A percentile compares a stretch with the other conserved stretches of the same genome.
These are phyloP conservation scores for Nakazawaea holstii DNA, from an alignment of 805 yeast species.

Conservation along the genomic window DNA sequence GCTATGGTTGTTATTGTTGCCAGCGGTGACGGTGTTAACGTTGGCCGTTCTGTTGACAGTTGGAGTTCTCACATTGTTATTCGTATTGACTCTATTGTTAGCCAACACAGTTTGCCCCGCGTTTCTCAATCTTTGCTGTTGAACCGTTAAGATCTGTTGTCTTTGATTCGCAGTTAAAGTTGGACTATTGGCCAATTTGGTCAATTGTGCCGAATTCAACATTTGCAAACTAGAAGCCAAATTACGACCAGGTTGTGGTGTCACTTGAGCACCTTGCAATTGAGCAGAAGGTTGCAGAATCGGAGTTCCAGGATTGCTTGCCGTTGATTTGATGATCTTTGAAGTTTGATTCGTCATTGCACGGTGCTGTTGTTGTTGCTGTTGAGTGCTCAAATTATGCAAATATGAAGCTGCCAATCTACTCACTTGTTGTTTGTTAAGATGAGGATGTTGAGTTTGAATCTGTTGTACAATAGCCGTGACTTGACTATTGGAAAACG, in stretches of 20 bases:
- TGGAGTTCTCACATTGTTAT: background rate
- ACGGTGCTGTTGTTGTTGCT: constrained; percentile 6
- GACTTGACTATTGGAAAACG: constrained; percentile 56
- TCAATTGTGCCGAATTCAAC: constrained; percentile 19
- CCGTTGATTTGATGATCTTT: constrained; percentile 10
- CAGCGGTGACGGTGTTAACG: constrained; percentile 18
- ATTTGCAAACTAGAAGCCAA: constrained; percentile 9
- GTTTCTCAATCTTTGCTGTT: constrained; percentile 17
- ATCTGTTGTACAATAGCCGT: constrained; percentile 60
- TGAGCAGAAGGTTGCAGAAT: background rate
- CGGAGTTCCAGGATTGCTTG: constrained; percentile 10
- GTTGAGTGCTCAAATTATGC: constrained; percentile 47
- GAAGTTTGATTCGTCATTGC: constrained; percentile 7
- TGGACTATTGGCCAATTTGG: constrained; percentile 26
- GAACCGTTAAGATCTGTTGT: constrained; percentile 36
- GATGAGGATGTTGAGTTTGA: constrained; percentile 58
- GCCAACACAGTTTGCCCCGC: constrained; percentile 8
- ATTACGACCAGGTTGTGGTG: constrained; percentile 6
- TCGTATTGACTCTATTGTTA: background rate
- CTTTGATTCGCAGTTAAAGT: constrained; percentile 39
- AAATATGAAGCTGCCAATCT: constrained; percentile 59
- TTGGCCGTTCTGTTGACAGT: background rate
- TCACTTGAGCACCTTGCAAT: background rate
- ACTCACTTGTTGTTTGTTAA: constrained; percentile 60
- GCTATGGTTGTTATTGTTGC: constrained; percentile 10